Evolutionary conservation across 306 rosid genomes (phyloP).

Genomic region (Cicer judaicum): DNA sequence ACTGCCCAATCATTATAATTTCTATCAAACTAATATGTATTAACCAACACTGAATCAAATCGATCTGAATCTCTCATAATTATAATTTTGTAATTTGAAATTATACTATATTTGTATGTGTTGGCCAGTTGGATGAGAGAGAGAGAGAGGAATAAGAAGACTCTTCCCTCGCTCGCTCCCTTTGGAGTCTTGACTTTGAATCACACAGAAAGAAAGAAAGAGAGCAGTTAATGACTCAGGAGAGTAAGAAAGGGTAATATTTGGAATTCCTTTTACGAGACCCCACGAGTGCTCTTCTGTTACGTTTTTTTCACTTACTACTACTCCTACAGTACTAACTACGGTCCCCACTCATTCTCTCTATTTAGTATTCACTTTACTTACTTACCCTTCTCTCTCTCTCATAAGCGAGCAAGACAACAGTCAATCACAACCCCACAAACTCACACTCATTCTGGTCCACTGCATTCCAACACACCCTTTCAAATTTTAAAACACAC

Average conservation of each 20-base stretch:
- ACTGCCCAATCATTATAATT: constrained; percentile 29
- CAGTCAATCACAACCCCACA: constrained; percentile 69
- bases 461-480: constrained; percentile 39
- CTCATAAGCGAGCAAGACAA: constrained; percentile 47
- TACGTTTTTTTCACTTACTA: not conserved
- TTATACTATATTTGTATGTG: not conserved
- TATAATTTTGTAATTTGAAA: constrained; percentile 10
- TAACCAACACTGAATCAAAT: constrained; percentile 26
- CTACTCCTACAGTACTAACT: constrained; percentile 5
- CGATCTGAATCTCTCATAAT: not conserved
- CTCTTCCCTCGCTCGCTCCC: too few relatives aligned
- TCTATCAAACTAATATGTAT: not conserved
- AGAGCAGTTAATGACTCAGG: too few relatives aligned
- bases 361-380: constrained; percentile 3
- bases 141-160: too few relatives aligned
- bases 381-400: not conserved
- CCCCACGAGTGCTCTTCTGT: constrained; percentile 65
- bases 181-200: not conserved
- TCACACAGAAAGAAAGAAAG: not conserved
- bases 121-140: not conserved
- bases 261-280: constrained; percentile 55
- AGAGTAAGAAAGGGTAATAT: constrained; percentile 32
- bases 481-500: constrained; percentile 21
- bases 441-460: constrained; percentile 19
- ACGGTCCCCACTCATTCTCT: constrained; percentile 36